Evolutionary conservation across 306 rosid species (phyloP).

Genomic region (Hippophae tibetana): DNA sequence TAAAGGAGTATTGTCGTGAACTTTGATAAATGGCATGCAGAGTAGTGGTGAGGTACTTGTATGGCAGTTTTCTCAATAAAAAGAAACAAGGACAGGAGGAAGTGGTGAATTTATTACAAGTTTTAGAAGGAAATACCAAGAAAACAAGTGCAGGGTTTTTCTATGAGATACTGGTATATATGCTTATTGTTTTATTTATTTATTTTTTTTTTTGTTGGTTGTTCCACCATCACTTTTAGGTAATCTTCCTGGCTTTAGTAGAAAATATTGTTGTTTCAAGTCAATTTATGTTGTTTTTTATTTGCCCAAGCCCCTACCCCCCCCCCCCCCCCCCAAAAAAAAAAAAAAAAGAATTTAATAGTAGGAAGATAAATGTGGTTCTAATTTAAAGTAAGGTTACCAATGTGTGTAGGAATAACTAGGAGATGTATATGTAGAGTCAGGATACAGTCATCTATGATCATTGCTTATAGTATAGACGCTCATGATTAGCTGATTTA

Average conservation of each 20-base stretch:
- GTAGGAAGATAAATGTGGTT: too few relatives aligned
- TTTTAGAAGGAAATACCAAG: slow-evolving; percentile 28
- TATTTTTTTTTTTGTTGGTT: background rate
- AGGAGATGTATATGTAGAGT: too few relatives aligned
- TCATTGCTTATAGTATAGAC: too few relatives aligned
- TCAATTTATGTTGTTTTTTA: too few relatives aligned
- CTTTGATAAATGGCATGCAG: slow-evolving; percentile 33
- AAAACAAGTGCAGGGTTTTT: slow-evolving; percentile 69
- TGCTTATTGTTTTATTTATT: slow-evolving; percentile 8
- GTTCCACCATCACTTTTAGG: too few relatives aligned
- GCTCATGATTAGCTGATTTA: background rate
- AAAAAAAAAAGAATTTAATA: too few relatives aligned
- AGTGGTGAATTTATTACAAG: slow-evolving; percentile 37
- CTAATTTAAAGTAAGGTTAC: too few relatives aligned
- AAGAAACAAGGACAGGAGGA: slow-evolving; percentile 21
- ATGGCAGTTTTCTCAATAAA: slow-evolving; percentile 25
- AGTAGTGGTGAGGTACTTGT: slow-evolving; percentile 45
- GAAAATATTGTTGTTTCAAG: too few relatives aligned
- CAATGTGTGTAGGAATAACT: too few relatives aligned
- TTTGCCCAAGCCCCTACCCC: too few relatives aligned
- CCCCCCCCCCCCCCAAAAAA: too few relatives aligned
- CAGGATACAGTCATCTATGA: too few relatives aligned
- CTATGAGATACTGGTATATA: slow-evolving; percentile 75
- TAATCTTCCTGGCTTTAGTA: background rate
- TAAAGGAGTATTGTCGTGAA: slow-evolving; percentile 7